Conservation (phyloP, 495 filamentous ascomycete species). For the Xylaria curta region DNA sequence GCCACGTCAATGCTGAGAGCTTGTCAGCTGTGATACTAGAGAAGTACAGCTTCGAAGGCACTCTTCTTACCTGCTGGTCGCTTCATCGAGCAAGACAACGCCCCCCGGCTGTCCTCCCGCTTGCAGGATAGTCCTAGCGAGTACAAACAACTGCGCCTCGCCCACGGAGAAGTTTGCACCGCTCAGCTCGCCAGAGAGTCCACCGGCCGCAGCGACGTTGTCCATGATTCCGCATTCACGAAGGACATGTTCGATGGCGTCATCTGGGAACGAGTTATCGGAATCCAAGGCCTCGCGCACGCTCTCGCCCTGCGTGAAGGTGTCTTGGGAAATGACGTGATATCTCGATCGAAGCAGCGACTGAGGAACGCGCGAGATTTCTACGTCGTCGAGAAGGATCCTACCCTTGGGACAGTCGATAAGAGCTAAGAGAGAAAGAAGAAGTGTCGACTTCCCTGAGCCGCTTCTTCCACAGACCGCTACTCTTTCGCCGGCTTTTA, state of each 20-base stretch:
- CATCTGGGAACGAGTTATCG: constrained; percentile 17
- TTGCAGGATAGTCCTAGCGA: constrained; percentile 36
- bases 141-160: constrained; percentile 37
- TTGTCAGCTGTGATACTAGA: neutral
- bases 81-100: constrained; percentile 22
- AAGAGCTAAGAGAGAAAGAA: constrained; percentile 46
- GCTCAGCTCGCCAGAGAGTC: neutral
- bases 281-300: constrained; percentile 18
- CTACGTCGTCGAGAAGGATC: constrained; percentile 46
- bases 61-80: constrained; percentile 11
- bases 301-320: constrained; percentile 29
- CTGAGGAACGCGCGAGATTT: constrained; percentile 38
- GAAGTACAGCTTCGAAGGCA: neutral
- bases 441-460: constrained; percentile 49
- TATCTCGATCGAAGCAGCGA: constrained; percentile 36
- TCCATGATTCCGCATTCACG: neutral
- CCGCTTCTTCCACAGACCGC: constrained; percentile 45
- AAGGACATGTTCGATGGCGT: neutral
- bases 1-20: constrained; percentile 10
- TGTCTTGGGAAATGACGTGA: constrained; percentile 55
- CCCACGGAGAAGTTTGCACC: constrained; percentile 33
- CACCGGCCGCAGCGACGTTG: neutral
- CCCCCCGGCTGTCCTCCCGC: neutral
- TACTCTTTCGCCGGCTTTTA: constrained; percentile 45
- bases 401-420: constrained; percentile 39